These are phyloP conservation scores for Bipolaris sorokiniana DNA, from an alignment of 2,329 filamentous ascomycete species.

Conservation along the genomic window DNA sequence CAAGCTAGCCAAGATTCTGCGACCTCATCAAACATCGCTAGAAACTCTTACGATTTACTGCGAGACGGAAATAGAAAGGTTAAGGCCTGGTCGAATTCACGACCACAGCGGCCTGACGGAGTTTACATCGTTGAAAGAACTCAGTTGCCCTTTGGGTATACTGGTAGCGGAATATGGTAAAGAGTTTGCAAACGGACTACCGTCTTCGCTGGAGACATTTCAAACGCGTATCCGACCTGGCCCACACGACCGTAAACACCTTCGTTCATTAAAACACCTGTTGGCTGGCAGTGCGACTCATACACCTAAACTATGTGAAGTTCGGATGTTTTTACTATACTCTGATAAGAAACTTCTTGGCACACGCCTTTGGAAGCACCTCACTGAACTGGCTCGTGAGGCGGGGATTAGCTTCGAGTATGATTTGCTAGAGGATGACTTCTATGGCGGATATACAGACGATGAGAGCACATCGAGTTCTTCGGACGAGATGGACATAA, in stretches of 20 bases:
- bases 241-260: constrained; percentile 9
- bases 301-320: constrained; percentile 13
- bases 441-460: no score
- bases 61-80: not conserved
- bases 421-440: no score
- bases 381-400: constrained; percentile 11
- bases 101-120: constrained; percentile 15
- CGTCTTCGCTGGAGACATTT: constrained; percentile 18
- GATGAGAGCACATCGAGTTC: no score
- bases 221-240: constrained; percentile 10
- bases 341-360: not conserved
- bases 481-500: no score
- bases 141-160: constrained; percentile 22
- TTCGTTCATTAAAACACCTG: constrained; percentile 25
- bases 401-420: constrained; percentile 13
- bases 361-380: constrained; percentile 7
- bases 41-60: constrained; percentile 18
- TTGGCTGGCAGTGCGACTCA: constrained; percentile 8
- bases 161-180: constrained; percentile 6
- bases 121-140: constrained; percentile 18
- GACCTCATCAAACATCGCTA: constrained; percentile 19
- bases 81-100: not conserved
- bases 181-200: constrained; percentile 19
- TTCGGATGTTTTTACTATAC: constrained; percentile 14
- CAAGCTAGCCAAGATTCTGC: constrained; percentile 11